Percentiles rank a stretch among this genome's conserved stretches.
These are phyloP conservation scores for Pythium insidiosum DNA, from an alignment of 352 stramenopile genomes.

Conservation along the genomic window DNA sequence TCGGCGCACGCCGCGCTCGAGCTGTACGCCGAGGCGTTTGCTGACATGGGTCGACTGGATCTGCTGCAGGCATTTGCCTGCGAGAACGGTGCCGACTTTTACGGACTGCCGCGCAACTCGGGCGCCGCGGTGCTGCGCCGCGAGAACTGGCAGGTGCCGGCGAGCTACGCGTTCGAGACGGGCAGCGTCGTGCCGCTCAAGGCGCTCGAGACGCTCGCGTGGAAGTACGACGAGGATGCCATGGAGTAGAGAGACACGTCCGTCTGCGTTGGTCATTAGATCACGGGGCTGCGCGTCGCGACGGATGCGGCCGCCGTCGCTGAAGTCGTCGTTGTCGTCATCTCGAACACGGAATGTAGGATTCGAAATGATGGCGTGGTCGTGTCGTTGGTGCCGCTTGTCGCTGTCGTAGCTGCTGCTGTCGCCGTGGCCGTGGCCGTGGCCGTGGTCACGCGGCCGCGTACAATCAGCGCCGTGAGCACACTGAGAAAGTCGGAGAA, in stretches of 20 bases:
- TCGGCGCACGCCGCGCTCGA: constrained; percentile 94
- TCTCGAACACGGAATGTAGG: constrained; percentile 14
- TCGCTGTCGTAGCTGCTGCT: neutral
- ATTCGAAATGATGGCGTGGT: constrained; percentile 4
- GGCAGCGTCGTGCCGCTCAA: constrained; percentile 87
- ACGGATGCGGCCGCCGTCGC: no score
- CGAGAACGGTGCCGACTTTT: constrained; percentile 95
- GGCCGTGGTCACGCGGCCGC: constrained; percentile 64
- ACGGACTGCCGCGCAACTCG: constrained; percentile 90
- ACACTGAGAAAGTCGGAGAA: constrained; percentile 82
- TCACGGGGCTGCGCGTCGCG: no score
- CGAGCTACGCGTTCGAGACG: constrained; percentile 88
- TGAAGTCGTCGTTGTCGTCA: no score
- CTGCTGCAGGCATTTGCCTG: constrained; percentile 93
- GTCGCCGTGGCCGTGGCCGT: constrained; percentile 35
- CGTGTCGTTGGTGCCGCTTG: neutral
- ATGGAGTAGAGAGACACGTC: no score
- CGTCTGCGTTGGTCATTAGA: no score
- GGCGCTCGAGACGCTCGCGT: constrained; percentile 88
- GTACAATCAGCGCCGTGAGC: constrained; percentile 72
- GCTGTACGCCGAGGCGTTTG: constrained; percentile 97
- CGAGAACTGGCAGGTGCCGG: constrained; percentile 87
- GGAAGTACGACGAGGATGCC: constrained; percentile 72
- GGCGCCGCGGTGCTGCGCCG: constrained; percentile 81
- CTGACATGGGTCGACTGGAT: constrained; percentile 88